phyloP scores from a whole-genome alignment of 2,329 filamentous ascomycete genomes.

The Claviceps quebecensis region DNA sequence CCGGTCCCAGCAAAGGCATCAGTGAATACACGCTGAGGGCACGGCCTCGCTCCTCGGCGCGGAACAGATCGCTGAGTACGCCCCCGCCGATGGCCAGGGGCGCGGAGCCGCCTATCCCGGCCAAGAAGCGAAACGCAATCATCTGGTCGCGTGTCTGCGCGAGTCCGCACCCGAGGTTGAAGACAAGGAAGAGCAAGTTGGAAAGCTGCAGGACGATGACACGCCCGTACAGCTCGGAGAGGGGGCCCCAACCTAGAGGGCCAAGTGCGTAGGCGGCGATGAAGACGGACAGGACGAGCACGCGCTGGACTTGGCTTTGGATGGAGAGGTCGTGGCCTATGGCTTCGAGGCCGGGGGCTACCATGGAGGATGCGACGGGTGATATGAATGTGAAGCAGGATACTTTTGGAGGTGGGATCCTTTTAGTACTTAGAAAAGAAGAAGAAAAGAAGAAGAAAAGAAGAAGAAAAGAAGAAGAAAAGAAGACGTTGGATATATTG shows the following conservation, averaged over 20 bases:
- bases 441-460: too few species aligned
- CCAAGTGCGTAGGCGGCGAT: conserved; percentile 38
- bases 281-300: conserved; percentile 29
- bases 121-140: conserved; percentile 46
- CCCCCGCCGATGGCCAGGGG: conserved; percentile 54
- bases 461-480: too few species aligned
- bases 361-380: conserved; percentile 35
- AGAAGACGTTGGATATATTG: too few species aligned
- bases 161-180: conserved; percentile 47
- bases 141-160: conserved; percentile 47
- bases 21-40: conserved; percentile 48
- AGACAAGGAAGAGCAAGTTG: conserved; percentile 41
- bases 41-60: conserved; percentile 41
- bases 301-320: conserved; percentile 25
- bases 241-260: conserved; percentile 46
- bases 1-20: conserved; percentile 43
- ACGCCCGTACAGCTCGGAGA: conserved; percentile 46
- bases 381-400: conserved; percentile 48
- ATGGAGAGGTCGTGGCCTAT: conserved; percentile 43
- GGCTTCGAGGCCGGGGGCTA: conserved; percentile 31
- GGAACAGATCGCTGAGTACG: conserved; percentile 48
- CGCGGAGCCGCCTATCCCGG: conserved; percentile 44
- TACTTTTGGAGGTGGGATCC: conserved; percentile 9
- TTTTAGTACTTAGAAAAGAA: too few species aligned
- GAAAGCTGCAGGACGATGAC: conserved; percentile 33